Conservation (phyloP, 192 early-diverging fungal genomes). For the Coemansia sp. region DNA sequence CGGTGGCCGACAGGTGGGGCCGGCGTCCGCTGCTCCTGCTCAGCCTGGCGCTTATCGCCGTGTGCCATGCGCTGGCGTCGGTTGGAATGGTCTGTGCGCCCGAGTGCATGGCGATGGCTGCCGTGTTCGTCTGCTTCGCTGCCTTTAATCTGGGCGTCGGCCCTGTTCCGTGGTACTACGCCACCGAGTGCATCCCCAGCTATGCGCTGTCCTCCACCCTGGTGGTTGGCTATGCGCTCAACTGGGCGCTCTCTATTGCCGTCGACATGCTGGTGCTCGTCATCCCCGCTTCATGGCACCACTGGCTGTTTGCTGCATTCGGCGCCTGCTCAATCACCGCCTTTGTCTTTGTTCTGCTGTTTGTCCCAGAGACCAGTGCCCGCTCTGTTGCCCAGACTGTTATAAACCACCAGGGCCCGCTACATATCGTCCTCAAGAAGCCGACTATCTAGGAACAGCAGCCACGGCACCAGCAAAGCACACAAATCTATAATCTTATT, state of each 20-base stretch:
- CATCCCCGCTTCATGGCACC: constrained; percentile 18
- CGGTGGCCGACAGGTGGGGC: constrained; percentile 65
- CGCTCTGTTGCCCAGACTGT: constrained; percentile 47
- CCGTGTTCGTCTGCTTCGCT: constrained; percentile 69
- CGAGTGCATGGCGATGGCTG: constrained; percentile 57
- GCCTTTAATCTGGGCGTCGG: constrained; percentile 73
- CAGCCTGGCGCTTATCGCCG: constrained; percentile 61
- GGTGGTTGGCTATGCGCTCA: constrained; percentile 64
- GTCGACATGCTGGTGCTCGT: constrained; percentile 57
- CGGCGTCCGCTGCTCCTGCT: constrained; percentile 65
- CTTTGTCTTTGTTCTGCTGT: constrained; percentile 58
- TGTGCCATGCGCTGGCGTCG: constrained; percentile 59
- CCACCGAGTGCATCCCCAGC: constrained; percentile 68
- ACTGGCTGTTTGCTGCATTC: constrained; percentile 64
- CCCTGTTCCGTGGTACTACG: constrained; percentile 77
- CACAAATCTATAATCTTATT: too few species aligned
- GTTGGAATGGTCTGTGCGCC: constrained; percentile 57
- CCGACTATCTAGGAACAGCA: neutral
- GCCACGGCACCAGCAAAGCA: too few species aligned
- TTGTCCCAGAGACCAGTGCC: constrained; percentile 75
- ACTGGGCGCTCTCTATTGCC: constrained; percentile 64
- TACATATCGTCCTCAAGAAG: constrained; percentile 25
- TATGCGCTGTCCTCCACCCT: constrained; percentile 67
- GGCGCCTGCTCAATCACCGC: constrained; percentile 52
- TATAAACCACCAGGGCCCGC: constrained; percentile 25